Percentiles rank a stretch among this genome's conserved stretches.
Evolutionary conservation across 1,284 basidiomycete genomes (phyloP).

Genomic region (Farysia itapuensis): DNA sequence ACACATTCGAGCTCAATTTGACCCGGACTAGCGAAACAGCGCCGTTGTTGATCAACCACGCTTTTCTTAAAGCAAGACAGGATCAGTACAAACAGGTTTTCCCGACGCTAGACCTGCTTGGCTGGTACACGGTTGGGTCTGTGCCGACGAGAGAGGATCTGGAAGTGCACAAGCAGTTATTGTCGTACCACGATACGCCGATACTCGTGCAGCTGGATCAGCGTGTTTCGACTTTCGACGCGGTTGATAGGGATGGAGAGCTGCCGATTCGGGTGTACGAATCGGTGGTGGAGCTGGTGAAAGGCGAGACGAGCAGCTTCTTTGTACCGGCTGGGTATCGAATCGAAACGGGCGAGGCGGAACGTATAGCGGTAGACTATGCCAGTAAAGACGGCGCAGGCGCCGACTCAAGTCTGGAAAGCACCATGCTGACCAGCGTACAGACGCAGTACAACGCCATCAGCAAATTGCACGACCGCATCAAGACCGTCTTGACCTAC

Average conservation of each 20-base stretch:
- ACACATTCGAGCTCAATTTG: constrained; percentile 85
- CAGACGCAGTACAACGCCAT: constrained; percentile 90
- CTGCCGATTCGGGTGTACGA: constrained; percentile 50
- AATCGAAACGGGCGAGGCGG: constrained; percentile 97
- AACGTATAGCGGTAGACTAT: constrained; percentile 96
- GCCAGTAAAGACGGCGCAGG: constrained; percentile 77
- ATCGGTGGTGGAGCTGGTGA: constrained; percentile 40
- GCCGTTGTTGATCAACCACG: constrained; percentile 43
- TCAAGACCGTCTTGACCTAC: constrained; percentile 79
- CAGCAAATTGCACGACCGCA: constrained; percentile 90
- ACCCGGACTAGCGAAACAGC: no score
- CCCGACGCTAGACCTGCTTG: constrained; percentile 90
- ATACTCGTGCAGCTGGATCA: constrained; percentile 64
- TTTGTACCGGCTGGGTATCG: constrained; percentile 79
- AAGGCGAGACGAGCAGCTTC: constrained; percentile 28
- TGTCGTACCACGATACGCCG: constrained; percentile 63
- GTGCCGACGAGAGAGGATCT: constrained; percentile 74
- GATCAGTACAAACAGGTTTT: constrained; percentile 98
- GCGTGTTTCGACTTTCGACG: constrained; percentile 15
- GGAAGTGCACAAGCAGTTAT: constrained; percentile 74
- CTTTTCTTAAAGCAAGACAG: constrained; percentile 75
- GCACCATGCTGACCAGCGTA: constrained; percentile 79
- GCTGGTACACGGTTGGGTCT: constrained; percentile 88
- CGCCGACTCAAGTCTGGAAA: constrained; percentile 68
- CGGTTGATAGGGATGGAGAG: constrained; percentile 32